Base-by-base conservation (phyloP, 805 yeast genomes). In the Ogataea pilisensis region DNA sequence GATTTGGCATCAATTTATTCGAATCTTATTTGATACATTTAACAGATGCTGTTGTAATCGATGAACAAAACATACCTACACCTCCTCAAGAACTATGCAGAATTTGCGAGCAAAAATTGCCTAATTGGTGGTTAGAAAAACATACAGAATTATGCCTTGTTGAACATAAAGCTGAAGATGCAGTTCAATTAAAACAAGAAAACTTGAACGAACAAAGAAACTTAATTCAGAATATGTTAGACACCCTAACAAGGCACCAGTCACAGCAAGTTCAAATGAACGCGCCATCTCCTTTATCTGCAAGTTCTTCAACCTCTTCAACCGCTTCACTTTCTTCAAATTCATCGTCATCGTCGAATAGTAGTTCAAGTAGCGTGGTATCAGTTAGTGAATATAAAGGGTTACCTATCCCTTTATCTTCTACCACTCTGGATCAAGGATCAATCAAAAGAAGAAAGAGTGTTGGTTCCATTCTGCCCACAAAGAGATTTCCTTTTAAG, bases 111-210 rank as follows among this genome's bases (percentile, higher is more conserved):
- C 79, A 80, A 24, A 75, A 75, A 35, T 80, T 89, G n/a, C 96
- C 95, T 4, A 85, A 89, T 4, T 93, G 99, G 99, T 93, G 95
- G 84, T 69, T 93, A 30, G 99, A 91, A 53, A 75, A 82, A 37
- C 99, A 93, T 63, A 82, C 91, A 1, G 93, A 89, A 55, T 66
- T 85, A 35, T 93, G 99, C 54, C 69, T 85, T 22, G 75, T 86
- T 27, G 97, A 90, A 59, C 95, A 89, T 63, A 75, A 80, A 53
- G 76, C 85, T 9, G 89, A 82, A 54, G 89, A 88, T 50, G 80
- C 81, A 26, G 78, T 91, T 8, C 86, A 84, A 54, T 51, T 71
- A 27, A 68, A 80, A 34, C 96, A 91, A 49, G 98, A 93, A 50
- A 69, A 73, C 16, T 66, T 91, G 3, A 64, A 75, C 3, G 96